phyloP scores from a whole-genome alignment of 1,139 yeast species.

The Kazachstania sp. region DNA sequence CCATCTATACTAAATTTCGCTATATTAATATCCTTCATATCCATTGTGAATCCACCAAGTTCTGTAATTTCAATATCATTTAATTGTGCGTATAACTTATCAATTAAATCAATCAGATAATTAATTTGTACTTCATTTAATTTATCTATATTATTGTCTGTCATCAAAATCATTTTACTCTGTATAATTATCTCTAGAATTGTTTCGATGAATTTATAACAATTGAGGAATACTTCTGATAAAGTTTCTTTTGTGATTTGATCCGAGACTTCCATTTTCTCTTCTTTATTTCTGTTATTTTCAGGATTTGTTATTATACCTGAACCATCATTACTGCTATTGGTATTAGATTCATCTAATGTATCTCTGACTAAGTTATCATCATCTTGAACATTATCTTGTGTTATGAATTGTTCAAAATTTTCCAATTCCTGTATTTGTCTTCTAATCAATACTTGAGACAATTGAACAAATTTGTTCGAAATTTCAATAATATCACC shows the following conservation, averaged over 20 bases:
- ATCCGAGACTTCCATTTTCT: slow-evolving; percentile 23
- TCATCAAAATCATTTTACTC: background rate
- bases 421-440: slow-evolving; percentile 17
- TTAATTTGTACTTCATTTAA: slow-evolving; percentile 18
- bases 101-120: slow-evolving; percentile 15
- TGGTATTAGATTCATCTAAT: background rate
- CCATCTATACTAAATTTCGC: slow-evolving; percentile 6
- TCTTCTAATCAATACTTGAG: slow-evolving; percentile 10
- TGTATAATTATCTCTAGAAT: slow-evolving; percentile 18
- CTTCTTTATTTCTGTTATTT: slow-evolving; percentile 7
- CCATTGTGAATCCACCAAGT: background rate
- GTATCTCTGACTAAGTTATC: slow-evolving; percentile 5
- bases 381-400: slow-evolving; percentile 1
- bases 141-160: background rate
- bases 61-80: slow-evolving; percentile 11
- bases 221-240: slow-evolving; percentile 17
- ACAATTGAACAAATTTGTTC: slow-evolving; percentile 11
- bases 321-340: slow-evolving; percentile 8
- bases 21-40: slow-evolving; percentile 4
- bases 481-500: slow-evolving; percentile 12
- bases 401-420: background rate
- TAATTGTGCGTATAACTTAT: slow-evolving; percentile 15
- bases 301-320: slow-evolving; percentile 8
- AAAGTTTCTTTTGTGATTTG: slow-evolving; percentile 20
- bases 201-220: slow-evolving; percentile 17